Evolutionary conservation across 164 flowering plant genomes (phyloP).

Genomic region (Tinospora cordifolia): DNA sequence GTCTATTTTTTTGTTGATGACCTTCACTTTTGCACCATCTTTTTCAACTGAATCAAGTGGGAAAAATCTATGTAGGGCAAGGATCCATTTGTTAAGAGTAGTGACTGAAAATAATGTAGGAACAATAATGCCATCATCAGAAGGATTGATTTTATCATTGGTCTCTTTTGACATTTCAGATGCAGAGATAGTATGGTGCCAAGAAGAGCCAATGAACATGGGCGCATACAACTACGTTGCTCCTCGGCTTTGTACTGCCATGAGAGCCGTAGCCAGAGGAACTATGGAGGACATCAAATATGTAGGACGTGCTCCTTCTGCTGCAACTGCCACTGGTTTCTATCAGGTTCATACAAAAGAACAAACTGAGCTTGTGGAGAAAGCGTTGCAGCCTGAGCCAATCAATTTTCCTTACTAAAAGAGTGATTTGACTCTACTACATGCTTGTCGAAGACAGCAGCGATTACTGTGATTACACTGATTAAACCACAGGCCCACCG

Average conservation of each 20-base stretch:
- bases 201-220: slow-evolving; percentile 99
- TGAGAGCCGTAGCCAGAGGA: slow-evolving; percentile 70
- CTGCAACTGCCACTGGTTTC: slow-evolving; percentile 85
- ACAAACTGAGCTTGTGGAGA: slow-evolving; percentile 63
- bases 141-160: no score
- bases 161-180: slow-evolving; percentile 31
- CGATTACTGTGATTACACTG: no score
- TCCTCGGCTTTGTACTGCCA: slow-evolving; percentile 75
- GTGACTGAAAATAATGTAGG: no score
- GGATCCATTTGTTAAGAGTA: no score
- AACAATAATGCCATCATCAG: no score
- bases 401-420: slow-evolving; percentile 29
- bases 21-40: no score
- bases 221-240: slow-evolving; percentile 71
- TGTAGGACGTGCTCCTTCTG: slow-evolving; percentile 75
- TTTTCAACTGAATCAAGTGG: no score
- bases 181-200: slow-evolving; percentile 96
- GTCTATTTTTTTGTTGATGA: no score
- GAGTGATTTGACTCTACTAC: no score
- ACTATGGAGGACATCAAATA: slow-evolving; percentile 63
- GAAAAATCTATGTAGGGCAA: no score
- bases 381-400: slow-evolving; percentile 69
- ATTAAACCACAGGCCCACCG: no score
- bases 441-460: no score
- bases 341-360: slow-evolving; percentile 52